A percentile compares a stretch with the other conserved stretches of the same genome.
Conservation (phyloP, 2,329 filamentous ascomycete species). For the Setomelanomma holmii region DNA sequence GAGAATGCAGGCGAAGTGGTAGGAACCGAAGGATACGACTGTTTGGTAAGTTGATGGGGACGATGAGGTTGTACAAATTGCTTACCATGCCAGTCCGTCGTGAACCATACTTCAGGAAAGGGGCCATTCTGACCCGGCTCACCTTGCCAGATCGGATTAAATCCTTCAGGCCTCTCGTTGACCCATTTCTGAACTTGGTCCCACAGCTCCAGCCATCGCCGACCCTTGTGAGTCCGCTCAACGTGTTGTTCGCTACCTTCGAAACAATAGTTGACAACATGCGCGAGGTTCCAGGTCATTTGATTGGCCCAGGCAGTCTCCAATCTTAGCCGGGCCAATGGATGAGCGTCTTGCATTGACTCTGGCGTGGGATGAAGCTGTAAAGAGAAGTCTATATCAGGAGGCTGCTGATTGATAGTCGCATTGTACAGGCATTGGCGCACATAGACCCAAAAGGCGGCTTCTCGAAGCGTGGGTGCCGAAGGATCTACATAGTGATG, state of each 20-base stretch:
- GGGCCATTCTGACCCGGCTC: slow-evolving; percentile 12
- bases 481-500: slow-evolving; percentile 39
- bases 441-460: slow-evolving; percentile 45
- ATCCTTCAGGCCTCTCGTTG: slow-evolving; percentile 29
- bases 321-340: slow-evolving; percentile 30
- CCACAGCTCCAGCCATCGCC: slow-evolving; percentile 33
- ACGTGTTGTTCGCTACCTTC: slow-evolving; percentile 17
- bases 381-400: slow-evolving; percentile 37
- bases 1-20: slow-evolving; percentile 38
- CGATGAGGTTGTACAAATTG: neutral
- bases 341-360: slow-evolving; percentile 32
- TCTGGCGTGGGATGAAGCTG: slow-evolving; percentile 30
- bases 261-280: slow-evolving; percentile 41
- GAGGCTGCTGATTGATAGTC: slow-evolving; percentile 41
- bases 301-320: slow-evolving; percentile 44
- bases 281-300: slow-evolving; percentile 42
- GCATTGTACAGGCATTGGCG: slow-evolving; percentile 43
- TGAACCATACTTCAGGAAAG: slow-evolving; percentile 38
- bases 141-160: slow-evolving; percentile 39
- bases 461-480: slow-evolving; percentile 40
- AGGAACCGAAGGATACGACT: slow-evolving; percentile 37
- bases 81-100: slow-evolving; percentile 43
- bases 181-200: slow-evolving; percentile 32
- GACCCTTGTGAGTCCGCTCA: slow-evolving; percentile 16
- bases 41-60: neutral